A percentile compares a stretch with the other conserved stretches of the same genome.
Conservation (phyloP, 345 rosid species). For the Viola odorata region DNA sequence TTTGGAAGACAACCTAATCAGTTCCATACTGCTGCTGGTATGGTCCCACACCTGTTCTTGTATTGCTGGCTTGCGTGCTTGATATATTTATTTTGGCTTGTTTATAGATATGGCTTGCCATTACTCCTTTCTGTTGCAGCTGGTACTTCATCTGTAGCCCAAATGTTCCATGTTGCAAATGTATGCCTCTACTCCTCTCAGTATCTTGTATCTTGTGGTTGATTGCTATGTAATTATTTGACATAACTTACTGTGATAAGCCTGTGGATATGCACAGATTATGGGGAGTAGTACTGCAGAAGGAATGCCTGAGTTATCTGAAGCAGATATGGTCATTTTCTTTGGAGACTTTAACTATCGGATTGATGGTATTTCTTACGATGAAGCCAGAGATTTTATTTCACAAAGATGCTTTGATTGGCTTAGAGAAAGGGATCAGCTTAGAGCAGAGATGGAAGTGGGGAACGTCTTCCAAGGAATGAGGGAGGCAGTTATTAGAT, state of each 20-base stretch:
- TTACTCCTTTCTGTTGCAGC: conserved; percentile 79
- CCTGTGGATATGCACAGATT: conserved; percentile 35
- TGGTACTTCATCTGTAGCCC: conserved; percentile 55
- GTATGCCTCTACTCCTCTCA: conserved; percentile 33
- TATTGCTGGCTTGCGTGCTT: conserved; percentile 59
- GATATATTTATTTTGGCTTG: conserved; percentile 55
- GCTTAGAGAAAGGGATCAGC: conserved; percentile 97
- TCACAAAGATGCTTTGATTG: conserved; percentile 97
- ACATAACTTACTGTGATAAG: background rate
- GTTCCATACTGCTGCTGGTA: conserved; percentile 58
- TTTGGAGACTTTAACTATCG: conserved; percentile 93
- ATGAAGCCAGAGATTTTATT: conserved; percentile 96
- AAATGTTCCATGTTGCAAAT: conserved; percentile 50
- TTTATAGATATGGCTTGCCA: conserved; percentile 72
- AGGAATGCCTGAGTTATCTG: conserved; percentile 71
- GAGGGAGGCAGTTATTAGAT: conserved; percentile 87
- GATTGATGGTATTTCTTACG: conserved; percentile 90
- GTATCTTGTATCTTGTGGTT: conserved; percentile 15
- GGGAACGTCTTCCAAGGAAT: conserved; percentile 99
- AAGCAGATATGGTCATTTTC: conserved; percentile 94
- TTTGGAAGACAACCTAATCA: conserved; percentile 42
- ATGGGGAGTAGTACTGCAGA: conserved; percentile 34
- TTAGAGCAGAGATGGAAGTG: conserved; percentile 87
- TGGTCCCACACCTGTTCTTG: conserved; percentile 50
- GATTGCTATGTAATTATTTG: conserved; percentile 1